phyloP scores from a whole-genome alignment of 1,284 basidiomycete genomes.

The Mycena citricolor region DNA sequence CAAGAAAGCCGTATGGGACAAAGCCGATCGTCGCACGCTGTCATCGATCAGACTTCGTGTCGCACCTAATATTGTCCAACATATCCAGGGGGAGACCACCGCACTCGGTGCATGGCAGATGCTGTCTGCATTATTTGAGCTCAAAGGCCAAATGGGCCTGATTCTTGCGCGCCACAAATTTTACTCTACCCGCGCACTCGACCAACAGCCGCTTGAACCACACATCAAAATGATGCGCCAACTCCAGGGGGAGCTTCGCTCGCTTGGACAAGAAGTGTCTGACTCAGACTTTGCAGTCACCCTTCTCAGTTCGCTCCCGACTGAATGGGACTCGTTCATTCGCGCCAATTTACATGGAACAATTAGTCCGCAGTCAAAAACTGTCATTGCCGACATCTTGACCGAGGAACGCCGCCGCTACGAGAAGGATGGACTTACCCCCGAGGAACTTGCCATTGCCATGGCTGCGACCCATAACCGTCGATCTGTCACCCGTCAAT shows the following conservation, averaged over 20 bases:
- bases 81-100: background rate
- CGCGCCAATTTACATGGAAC: conserved; percentile 1
- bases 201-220: background rate
- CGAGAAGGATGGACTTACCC: too few relatives aligned
- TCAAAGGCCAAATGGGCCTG: background rate
- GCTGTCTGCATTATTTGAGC: background rate
- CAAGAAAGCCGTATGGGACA: background rate
- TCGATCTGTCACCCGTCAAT: too few relatives aligned
- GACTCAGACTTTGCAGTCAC: conserved; percentile 1
- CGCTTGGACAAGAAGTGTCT: background rate
- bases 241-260: background rate
- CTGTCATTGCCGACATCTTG: background rate
- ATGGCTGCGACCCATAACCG: too few relatives aligned
- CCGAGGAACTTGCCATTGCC: too few relatives aligned
- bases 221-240: background rate
- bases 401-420: conserved; percentile 3
- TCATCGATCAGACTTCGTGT: background rate
- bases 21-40: background rate
- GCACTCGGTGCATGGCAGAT: conserved; percentile 2
- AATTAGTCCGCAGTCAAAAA: background rate
- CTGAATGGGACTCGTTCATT: conserved; percentile 22
- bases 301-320: conserved; percentile 13
- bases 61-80: background rate
- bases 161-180: background rate
- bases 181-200: conserved; percentile 1